Evolutionary conservation across 2,329 filamentous ascomycete genomes (phyloP).

Genomic region (Venturiaceae sp.): DNA sequence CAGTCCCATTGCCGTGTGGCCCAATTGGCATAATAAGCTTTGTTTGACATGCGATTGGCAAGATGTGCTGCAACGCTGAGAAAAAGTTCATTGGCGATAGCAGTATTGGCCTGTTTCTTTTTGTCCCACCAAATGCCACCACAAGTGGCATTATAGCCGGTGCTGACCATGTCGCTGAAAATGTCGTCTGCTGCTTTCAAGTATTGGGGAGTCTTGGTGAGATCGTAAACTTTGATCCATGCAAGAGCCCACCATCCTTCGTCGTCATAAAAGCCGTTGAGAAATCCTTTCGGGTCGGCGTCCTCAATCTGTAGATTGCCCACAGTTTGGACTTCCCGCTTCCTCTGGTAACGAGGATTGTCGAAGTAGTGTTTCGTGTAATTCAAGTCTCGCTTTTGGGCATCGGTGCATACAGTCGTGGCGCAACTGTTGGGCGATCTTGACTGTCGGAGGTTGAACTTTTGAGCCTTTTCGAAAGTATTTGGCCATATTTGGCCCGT

Average conservation of each 20-base stretch:
- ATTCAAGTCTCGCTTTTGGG: background rate
- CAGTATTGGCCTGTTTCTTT: constrained; percentile 36
- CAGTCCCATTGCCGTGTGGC: constrained; percentile 41
- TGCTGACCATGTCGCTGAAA: constrained; percentile 35
- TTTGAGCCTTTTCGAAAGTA: constrained; percentile 24
- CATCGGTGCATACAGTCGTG: background rate
- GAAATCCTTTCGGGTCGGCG: constrained; percentile 18
- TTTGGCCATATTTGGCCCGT: constrained; percentile 33
- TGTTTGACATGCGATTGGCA: constrained; percentile 37
- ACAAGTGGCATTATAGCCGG: constrained; percentile 32
- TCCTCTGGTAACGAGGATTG: background rate
- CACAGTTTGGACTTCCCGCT: constrained; percentile 10
- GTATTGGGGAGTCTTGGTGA: constrained; percentile 35
- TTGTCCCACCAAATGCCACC: constrained; percentile 42
- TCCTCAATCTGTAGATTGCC: constrained; percentile 16
- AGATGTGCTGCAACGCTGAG: constrained; percentile 45
- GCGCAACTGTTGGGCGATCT: background rate
- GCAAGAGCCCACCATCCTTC: constrained; percentile 42
- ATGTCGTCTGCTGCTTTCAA: constrained; percentile 37
- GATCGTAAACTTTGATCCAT: constrained; percentile 46
- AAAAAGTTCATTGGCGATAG: constrained; percentile 49
- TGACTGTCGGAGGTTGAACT: constrained; percentile 3
- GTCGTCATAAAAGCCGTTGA: constrained; percentile 42
- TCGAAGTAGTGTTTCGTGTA: background rate
- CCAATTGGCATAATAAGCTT: constrained; percentile 31